Base-by-base conservation (phyloP, 2,329 filamentous ascomycete genomes). In the Raffaelea deltoideospora region DNA sequence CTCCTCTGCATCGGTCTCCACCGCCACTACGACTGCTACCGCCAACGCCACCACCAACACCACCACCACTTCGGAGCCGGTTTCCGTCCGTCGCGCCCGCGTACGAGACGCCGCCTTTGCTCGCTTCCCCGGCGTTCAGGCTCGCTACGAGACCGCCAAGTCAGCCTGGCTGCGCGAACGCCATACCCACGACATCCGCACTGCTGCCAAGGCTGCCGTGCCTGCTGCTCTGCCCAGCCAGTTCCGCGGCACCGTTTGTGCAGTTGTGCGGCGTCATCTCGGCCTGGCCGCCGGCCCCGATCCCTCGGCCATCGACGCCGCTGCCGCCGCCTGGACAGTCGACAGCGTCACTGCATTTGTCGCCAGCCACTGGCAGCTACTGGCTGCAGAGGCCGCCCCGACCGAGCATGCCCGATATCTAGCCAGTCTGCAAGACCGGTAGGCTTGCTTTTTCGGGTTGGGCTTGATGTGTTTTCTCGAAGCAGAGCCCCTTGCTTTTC, bases 31-130 rank as follows among this genome's bases (percentile, higher is more conserved):
- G n/a, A 22, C 37, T 32, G 18, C n/a, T 13, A 4, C 33, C 27
- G 29, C 21, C 15, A 7, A 31, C 20, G 3, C 39, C 39, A n/a
- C 6, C 30, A 21, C 37, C 11, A 42, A 41, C 2, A 31, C 49
- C 2, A 50, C 50, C 2, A n/a, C n/a, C n/a, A n/a, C n/a, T n/a
- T n/a, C n/a, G n/a, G n/a, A n/a, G n/a, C n/a, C n/a, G n/a, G n/a
- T n/a, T n/a, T n/a, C n/a, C n/a, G n/a, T n/a, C n/a, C n/a, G n/a
- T n/a, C 58, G 75, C 18, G 54, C 65, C 7, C 36, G 59, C 5
- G 58, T 79, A 2, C 63, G 65, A 0, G 47, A 63, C 0, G 63
- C 72, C 34, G 75, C 70, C 0, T 64, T 82, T 21, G 49, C 47
- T 0, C 48, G 42, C 3, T 82, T 80, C 42, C 43, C 44, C 10